Evolutionary conservation across 768 basidiomycete genomes (phyloP).

Genomic region (Russula dissimulans): DNA sequence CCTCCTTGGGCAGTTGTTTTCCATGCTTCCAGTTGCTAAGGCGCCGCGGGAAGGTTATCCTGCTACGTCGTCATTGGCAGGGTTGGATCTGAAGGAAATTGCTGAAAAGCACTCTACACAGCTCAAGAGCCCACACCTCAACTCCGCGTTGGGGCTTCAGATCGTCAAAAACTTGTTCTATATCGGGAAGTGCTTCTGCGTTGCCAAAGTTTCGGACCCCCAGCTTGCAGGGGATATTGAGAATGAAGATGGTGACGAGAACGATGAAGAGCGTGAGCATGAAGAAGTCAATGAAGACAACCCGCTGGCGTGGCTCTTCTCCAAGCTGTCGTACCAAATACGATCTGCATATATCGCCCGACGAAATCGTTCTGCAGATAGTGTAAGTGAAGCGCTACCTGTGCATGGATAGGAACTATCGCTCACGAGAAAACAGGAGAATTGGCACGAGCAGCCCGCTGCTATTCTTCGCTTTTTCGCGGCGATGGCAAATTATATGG

Average conservation of each 20-base stretch:
- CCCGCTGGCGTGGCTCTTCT: conserved; percentile 88
- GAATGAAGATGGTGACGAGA: conserved; percentile 24
- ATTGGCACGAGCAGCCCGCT: conserved; percentile 77
- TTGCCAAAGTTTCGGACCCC: conserved; percentile 26
- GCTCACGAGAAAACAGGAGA: conserved; percentile 38
- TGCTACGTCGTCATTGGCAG: conserved; percentile 18
- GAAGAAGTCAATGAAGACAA: conserved; percentile 23
- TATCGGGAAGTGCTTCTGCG: conserved; percentile 76
- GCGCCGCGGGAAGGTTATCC: conserved; percentile 24
- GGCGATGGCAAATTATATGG: conserved; percentile 74
- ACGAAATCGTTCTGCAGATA: conserved; percentile 40
- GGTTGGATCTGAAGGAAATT: background rate
- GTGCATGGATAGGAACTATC: background rate
- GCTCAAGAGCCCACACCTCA: conserved; percentile 73
- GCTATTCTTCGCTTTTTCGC: conserved; percentile 89
- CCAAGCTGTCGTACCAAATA: conserved; percentile 82
- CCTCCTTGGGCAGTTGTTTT: conserved; percentile 63
- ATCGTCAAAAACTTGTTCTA: conserved; percentile 90
- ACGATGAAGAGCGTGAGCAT: conserved; percentile 7
- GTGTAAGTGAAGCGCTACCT: conserved; percentile 30
- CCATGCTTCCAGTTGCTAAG: conserved; percentile 36
- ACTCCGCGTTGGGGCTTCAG: conserved; percentile 66
- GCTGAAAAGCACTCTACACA: conserved; percentile 32
- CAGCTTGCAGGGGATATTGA: conserved; percentile 23
- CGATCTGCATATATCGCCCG: conserved; percentile 66